Evolutionary conservation across 352 stramenopile species (phyloP), one percentile per base, ranked within the genome.

Genomic region (Phytophthora syringae): DNA sequence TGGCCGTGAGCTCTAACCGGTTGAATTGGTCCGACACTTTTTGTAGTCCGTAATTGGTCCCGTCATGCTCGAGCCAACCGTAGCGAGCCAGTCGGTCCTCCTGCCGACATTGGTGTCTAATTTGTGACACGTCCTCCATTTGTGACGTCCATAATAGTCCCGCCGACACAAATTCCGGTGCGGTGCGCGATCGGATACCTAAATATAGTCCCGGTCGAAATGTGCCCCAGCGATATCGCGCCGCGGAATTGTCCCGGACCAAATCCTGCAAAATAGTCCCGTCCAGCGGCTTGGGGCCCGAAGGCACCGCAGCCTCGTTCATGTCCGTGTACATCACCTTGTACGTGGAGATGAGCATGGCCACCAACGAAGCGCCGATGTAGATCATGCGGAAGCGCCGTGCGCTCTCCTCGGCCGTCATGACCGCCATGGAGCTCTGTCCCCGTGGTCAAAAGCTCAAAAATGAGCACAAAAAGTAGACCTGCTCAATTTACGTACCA

Each of bases 201-300:
- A 88, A 84, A 74, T 95, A 95, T n/a, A 91, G 60, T 2, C 85
- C 85, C 2, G 87, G 84, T 37, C 84, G 85, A 59, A 83, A 94
- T 3, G 85, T 93, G 0, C 87, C 87, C 87, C 87, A 95, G 28
- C 82, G 75, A 58, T 90, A 76, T 7, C 37, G 56, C 12, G 47
- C 20, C 1, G 49, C 57, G 1, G 80, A 84, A 37, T 82, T 80
- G n/a, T 51, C 44, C 13, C 57, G 71, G 12, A 59, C 67, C 52
- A 77, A 88, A 39, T 66, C 40, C 13, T 60, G 47, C 25, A 91
- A 68, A 28, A 58, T 60, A 3, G 61, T 49, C 22, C 64, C 68
- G 53, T 90, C 68, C 36, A 89, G 62, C 10, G 61, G 16, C 1
- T 32, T 39, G 2, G 34, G 52, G 6, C 30, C 37, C 9, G 28